These are phyloP conservation scores for Diplodia sapinea DNA, from an alignment of 2,329 filamentous ascomycete genomes.

Conservation along the genomic window DNA sequence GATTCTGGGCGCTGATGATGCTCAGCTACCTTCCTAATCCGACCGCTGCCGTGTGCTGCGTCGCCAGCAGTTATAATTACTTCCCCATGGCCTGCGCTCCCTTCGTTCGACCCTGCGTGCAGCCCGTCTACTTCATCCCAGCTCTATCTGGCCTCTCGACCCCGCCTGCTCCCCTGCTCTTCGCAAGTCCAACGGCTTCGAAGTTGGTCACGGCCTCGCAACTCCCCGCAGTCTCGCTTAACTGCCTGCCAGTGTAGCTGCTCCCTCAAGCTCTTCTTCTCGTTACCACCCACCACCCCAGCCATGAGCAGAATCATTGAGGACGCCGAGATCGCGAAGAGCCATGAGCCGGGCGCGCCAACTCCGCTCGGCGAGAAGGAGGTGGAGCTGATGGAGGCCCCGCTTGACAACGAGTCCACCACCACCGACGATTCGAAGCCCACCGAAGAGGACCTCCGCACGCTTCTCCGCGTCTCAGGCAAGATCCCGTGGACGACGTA, in stretches of 20 bases:
- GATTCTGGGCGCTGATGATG: constrained; percentile 11
- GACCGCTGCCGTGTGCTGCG: not conserved
- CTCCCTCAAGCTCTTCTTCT: not conserved
- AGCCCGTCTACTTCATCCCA: constrained; percentile 8
- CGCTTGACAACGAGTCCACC: constrained; percentile 34
- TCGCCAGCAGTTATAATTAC: constrained; percentile 7
- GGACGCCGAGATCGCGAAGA: constrained; percentile 42
- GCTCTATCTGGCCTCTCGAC: not conserved
- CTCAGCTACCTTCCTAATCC: constrained; percentile 20
- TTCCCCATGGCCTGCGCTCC: constrained; percentile 8
- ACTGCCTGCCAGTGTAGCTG: no score
- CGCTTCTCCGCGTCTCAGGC: constrained; percentile 68
- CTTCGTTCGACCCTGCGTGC: constrained; percentile 13
- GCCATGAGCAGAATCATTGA: constrained; percentile 19
- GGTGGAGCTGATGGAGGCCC: constrained; percentile 42
- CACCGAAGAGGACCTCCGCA: constrained; percentile 66
- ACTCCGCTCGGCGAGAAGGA: constrained; percentile 42
- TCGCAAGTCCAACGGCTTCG: not conserved
- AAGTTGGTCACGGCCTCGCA: no score
- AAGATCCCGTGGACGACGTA: constrained; percentile 70
- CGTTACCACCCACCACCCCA: not conserved
- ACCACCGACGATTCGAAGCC: constrained; percentile 50
- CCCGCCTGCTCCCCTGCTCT: no score
- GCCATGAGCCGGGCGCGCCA: constrained; percentile 44
- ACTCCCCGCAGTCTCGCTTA: no score